Base-by-base conservation (phyloP, 352 stramenopile species). In the Saprolegnia parasitica region DNA sequence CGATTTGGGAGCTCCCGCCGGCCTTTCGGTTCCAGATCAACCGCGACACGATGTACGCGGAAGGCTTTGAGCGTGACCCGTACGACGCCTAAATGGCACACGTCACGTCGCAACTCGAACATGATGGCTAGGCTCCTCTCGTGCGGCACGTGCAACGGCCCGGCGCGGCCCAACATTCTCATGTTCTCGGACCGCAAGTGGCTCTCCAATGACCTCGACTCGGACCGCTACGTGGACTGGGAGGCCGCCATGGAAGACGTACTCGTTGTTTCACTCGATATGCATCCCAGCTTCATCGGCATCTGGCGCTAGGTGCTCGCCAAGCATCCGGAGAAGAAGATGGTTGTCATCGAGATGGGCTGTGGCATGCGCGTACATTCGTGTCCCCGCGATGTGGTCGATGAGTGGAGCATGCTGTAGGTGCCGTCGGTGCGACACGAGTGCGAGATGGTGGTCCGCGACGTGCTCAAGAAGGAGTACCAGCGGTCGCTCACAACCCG, bases 121-220 rank as follows among this genome's bases (percentile, higher is more conserved):
- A 29, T 71, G 8, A 56, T 80, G 10, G 74, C 76, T 6, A 80
- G 68, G 21, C 29, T 93, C 83, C 68, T 77, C 24, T 9, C 65
- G 78, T 81, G 76, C 64, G 63, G 58, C 35, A 32, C 58, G 11
- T 97, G 90, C 71, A 72, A 78, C 11, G 78, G 78, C 9, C 79
- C 84, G 45, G 84, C 77, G 0, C 86, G 91, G 15, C 91, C 91
- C 0, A 95, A 94, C 54, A 86, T 97, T 26, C 78, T 97, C 16
- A 97, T 97, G 91, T 97, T 97, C 67, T 79, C 88, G 42, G 91
- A 97, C 74, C 84, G 79, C 47, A 80, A 84, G 20, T 96, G 87
- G 89, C 80, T 94, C 37, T 74, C 82, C 4, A 96, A 96, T 58
- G 71, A 71, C 0, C 50, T 66, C 4, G 80, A 91, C 52, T 49